A percentile compares a stretch with the other conserved stretches of the same genome.
These are phyloP conservation scores for Edaphochlamys debaryana DNA, from an alignment of 139 green algal species.

Conservation along the genomic window DNA sequence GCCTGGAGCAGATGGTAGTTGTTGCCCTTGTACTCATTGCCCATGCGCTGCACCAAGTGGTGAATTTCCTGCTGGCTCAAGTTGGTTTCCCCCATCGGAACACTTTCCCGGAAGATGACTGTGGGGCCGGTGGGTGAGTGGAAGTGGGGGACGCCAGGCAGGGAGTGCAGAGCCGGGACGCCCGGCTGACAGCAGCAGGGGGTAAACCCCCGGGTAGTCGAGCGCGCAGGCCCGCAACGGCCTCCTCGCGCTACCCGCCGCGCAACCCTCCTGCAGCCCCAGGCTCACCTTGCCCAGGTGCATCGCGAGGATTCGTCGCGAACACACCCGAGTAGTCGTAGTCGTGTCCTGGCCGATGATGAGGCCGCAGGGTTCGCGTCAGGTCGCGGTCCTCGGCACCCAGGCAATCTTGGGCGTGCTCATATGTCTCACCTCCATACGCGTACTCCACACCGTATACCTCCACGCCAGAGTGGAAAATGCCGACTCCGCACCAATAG, in stretches of 20 bases:
- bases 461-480: slow-evolving; percentile 92
- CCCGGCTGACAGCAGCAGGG: too few species aligned
- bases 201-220: too few species aligned
- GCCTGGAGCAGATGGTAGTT: slow-evolving; percentile 84
- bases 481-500: slow-evolving; percentile 81
- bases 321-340: slow-evolving; percentile 91
- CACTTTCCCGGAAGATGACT: slow-evolving; percentile 73
- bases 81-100: slow-evolving; percentile 77
- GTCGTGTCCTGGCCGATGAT: slow-evolving; percentile 76
- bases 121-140: background rate
- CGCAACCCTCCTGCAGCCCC: too few species aligned
- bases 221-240: too few species aligned
- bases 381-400: too few species aligned
- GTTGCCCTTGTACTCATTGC: slow-evolving; percentile 83
- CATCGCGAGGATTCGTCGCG: slow-evolving; percentile 82
- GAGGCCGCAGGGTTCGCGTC: too few species aligned
- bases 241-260: too few species aligned
- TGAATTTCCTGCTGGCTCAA: slow-evolving; percentile 76
- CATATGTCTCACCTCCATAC: slow-evolving; percentile 90
- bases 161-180: too few species aligned
- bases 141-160: too few species aligned
- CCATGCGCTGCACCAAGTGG: slow-evolving; percentile 77
- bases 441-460: slow-evolving; percentile 90
- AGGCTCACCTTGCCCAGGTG: slow-evolving; percentile 77
- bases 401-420: too few species aligned